Percentiles rank a stretch among this genome's conserved stretches.
Evolutionary conservation across 225 moss, liverwort and hornwort genomes (phyloP).

Genomic region (Ulota crispa): DNA sequence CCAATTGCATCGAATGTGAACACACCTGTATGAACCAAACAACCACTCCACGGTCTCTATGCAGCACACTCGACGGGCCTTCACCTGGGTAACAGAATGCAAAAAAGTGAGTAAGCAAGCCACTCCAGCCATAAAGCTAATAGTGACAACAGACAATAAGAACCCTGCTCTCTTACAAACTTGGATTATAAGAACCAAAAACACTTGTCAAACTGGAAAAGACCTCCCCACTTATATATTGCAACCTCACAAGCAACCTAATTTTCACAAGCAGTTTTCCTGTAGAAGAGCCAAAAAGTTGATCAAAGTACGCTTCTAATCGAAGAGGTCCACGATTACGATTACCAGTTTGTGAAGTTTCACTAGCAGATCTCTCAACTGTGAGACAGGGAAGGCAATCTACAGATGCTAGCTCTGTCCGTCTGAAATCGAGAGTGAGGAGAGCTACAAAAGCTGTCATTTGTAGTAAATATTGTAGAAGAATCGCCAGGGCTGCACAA

Average conservation of each 20-base stretch:
- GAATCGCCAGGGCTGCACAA: slow-evolving; percentile 75
- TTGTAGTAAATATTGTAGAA: slow-evolving; percentile 75
- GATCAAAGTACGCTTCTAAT: not conserved
- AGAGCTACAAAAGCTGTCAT: slow-evolving; percentile 85
- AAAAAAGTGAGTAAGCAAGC: slow-evolving; percentile 21
- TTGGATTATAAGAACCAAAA: not conserved
- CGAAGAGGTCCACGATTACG: not conserved
- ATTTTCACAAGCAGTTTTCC: not conserved
- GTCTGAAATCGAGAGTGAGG: slow-evolving; percentile 77
- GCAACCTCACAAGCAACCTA: not conserved
- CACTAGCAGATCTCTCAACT: slow-evolving; percentile 46
- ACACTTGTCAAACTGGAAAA: not conserved
- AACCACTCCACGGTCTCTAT: slow-evolving; percentile 42
- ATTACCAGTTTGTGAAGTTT: slow-evolving; percentile 40
- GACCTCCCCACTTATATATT: not conserved
- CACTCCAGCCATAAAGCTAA: not conserved
- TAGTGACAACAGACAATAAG: not conserved
- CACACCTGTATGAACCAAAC: slow-evolving; percentile 68
- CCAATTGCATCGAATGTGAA: not conserved
- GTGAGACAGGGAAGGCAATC: slow-evolving; percentile 82
- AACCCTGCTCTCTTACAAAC: not conserved
- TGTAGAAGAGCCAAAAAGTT: not conserved
- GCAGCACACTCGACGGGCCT: slow-evolving; percentile 29
- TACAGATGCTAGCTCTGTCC: slow-evolving; percentile 61
- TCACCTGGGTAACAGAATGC: slow-evolving; percentile 35